Base-by-base conservation (phyloP, 441 rosid genomes). In the Eruca vesicaria region DNA sequence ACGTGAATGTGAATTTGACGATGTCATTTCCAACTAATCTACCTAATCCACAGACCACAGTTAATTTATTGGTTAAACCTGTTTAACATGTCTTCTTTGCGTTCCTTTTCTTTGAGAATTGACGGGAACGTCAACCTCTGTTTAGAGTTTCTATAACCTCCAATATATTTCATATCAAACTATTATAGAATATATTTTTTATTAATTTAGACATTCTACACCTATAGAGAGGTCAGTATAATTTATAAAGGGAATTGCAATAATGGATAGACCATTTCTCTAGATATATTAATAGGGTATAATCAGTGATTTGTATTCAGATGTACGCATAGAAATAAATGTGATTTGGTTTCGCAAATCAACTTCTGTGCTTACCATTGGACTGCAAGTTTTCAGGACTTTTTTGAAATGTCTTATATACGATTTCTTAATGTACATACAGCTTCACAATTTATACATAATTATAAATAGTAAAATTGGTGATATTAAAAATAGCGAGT, bases 31-130 rank as follows among this genome's bases (percentile, higher is more conserved):
- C 53, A 74, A 58, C 72, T 32, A 66, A 45, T 74, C 19, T 74
- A 74, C 72, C 67, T 74, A 74, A 74, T 66, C 72, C 72, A 33
- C 67, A 9, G 3, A 26, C 29, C 4, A 26, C 3, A n/a, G n/a
- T n/a, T n/a, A n/a, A n/a, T 26, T 26, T 26, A 26, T 26, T 26
- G 29, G 29, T 26, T 26, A 58, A 74, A 43, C 31, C 7, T 45
- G 8, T 58, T 2, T 43, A 21, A 3, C 53, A 16, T 48, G 58
- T 33, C 11, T 58, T 48, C 32, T 2, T 64, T 73, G 35, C 33
- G 4, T 21, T 29, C 16, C 20, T 32, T 67, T 48, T 74, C 41
- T 32, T 45, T 57, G 7, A 20, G n/a, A 31, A 31, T 8, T 12
- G 16, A 57, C 23, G 15, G 6, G 18, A 14, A 43, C 50, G 36